Evolutionary conservation across 208 protist species (phyloP), one percentile per base, ranked within the genome.

Genomic region (Trypanosoma conorhini): DNA sequence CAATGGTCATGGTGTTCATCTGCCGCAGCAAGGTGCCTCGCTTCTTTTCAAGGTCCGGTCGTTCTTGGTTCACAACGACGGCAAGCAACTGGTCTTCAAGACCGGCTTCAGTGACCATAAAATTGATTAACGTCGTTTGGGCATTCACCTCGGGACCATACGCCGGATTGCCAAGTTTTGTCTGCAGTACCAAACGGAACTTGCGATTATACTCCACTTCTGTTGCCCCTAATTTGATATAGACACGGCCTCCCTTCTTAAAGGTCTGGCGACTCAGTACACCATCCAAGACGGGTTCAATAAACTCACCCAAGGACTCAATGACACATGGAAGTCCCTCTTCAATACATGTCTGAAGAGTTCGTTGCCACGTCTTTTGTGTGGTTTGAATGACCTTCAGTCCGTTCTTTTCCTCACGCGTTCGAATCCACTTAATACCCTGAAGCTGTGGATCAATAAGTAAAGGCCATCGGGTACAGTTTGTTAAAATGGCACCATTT

Each of bases 371-470:
- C 33, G 87, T 87, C 75, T 88, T 90, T 70, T 97, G 91, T 42
- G 87, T 86, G 12, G 95, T 97, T 81, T 98, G 94, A 54, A 98
- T 84, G 24, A 98, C 91, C n/a, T 92, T 85, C 55, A 99, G 80
- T 24, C 93, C 93, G 73, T 97, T 97, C 83, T 95, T 95, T 74
- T 98, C 94, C 76, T 98, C 92, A 65, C 95, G 92, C 48, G 92
- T 98, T 28, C 89, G 82, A 70, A 99, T 99, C 98, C 98, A 99
- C 59, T 91, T 92, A 65, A 99, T 92, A 55, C 97, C 98, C 84
- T 99, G 98, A 46, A 99, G 79, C 87, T 99, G 98, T 35, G 98
- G 98, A 82, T 99, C 98, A 64, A 99, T 99, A 63, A 99, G 89
- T 40, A 99, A 82, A 67, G 98, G 98, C 98, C 98, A 99, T 30